Percentiles rank a stretch among this genome's conserved stretches.
These are phyloP conservation scores for Phytopythium sindhum DNA, from an alignment of 352 stramenopile species.

Conservation along the genomic window DNA sequence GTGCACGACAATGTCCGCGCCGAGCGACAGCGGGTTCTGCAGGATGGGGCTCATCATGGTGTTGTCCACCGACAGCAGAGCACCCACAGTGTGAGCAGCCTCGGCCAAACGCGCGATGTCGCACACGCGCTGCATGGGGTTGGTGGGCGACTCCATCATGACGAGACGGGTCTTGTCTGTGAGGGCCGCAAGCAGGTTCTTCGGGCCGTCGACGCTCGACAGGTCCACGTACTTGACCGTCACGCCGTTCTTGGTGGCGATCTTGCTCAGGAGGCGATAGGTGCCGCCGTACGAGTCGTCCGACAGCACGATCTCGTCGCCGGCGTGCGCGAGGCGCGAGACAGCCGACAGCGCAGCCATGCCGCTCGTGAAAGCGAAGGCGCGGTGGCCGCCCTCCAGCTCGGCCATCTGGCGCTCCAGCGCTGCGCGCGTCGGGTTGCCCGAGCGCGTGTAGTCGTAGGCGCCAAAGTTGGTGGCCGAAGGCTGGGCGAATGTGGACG, in stretches of 20 bases:
- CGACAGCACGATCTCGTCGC: conserved; percentile 92
- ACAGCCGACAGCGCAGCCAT: conserved; percentile 95
- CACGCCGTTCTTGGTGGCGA: conserved; percentile 84
- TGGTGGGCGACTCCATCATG: conserved; percentile 97
- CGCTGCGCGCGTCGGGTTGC: conserved; percentile 91
- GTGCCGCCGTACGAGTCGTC: conserved; percentile 97
- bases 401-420: conserved; percentile 92
- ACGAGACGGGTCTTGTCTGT: conserved; percentile 89
- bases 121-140: conserved; percentile 94
- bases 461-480: conserved; percentile 86
- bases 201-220: conserved; percentile 56
- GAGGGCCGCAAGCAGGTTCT: conserved; percentile 55
- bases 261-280: conserved; percentile 88
- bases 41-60: conserved; percentile 96
- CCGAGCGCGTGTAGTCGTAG: conserved; percentile 94
- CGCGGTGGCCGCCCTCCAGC: conserved; percentile 63
- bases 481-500: conserved; percentile 87
- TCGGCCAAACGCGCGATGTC: conserved; percentile 88
- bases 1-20: conserved; percentile 96
- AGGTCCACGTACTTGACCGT: conserved; percentile 83
- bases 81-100: conserved; percentile 75
- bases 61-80: conserved; percentile 93
- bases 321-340: conserved; percentile 83
- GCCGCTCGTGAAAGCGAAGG: conserved; percentile 92
- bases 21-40: conserved; percentile 91